Evolutionary conservation across 2,329 filamentous ascomycete species (phyloP).

Genomic region (Cordyceps pruinosa): DNA sequence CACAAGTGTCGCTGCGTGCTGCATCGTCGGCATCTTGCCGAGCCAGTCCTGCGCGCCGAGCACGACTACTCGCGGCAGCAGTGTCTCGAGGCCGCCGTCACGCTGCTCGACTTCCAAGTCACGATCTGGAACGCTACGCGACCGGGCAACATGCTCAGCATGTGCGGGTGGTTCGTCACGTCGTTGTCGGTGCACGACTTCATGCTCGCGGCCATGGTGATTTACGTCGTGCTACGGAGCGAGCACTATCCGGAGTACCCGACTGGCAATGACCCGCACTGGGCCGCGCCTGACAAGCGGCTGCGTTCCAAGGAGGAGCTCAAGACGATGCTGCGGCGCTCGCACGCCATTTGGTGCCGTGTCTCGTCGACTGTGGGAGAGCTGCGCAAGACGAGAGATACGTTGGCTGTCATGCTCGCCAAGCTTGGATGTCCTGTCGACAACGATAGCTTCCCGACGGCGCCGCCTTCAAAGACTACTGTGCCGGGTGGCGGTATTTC

Average conservation of each 20-base stretch:
- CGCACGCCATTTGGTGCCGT: slow-evolving; percentile 37
- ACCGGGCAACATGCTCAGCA: slow-evolving; percentile 46
- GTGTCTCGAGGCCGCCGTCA: slow-evolving; percentile 43
- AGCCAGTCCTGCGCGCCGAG: slow-evolving; percentile 33
- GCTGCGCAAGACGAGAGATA: slow-evolving; percentile 39
- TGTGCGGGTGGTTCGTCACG: slow-evolving; percentile 50
- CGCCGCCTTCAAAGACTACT: neutral
- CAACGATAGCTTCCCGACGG: neutral
- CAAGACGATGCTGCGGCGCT: slow-evolving; percentile 33
- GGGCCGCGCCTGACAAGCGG: slow-evolving; percentile 26
- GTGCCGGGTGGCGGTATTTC: neutral
- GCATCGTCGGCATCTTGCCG: slow-evolving; percentile 46
- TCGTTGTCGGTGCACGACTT: slow-evolving; percentile 55
- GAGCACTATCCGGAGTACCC: slow-evolving; percentile 30
- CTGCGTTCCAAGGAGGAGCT: slow-evolving; percentile 33
- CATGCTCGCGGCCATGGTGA: slow-evolving; percentile 52
- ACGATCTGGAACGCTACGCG: slow-evolving; percentile 41
- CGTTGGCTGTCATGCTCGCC: slow-evolving; percentile 38
- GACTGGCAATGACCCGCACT: slow-evolving; percentile 26
- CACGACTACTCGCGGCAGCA: slow-evolving; percentile 46
- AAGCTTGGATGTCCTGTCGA: slow-evolving; percentile 31
- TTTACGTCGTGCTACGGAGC: slow-evolving; percentile 46
- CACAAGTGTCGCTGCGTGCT: slow-evolving; percentile 50
- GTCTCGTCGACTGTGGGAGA: slow-evolving; percentile 32
- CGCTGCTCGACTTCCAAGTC: slow-evolving; percentile 41